A percentile compares a stretch with the other conserved stretches of the same genome.
Evolutionary conservation across 139 green algal genomes (phyloP).

Genomic region (Chloropicon primus): DNA sequence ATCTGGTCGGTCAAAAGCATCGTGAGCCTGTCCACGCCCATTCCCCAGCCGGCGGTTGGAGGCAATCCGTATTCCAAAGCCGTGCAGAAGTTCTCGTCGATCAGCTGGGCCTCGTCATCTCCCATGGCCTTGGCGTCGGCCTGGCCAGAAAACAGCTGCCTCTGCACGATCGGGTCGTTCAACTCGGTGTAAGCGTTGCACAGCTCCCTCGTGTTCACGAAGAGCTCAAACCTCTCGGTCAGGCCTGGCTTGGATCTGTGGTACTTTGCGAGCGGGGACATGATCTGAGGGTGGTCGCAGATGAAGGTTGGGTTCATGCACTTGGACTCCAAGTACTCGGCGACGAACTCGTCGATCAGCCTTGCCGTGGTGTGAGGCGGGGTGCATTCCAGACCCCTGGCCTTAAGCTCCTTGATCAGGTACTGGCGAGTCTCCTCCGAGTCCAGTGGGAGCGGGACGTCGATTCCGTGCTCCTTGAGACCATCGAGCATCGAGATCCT

Average conservation of each 20-base stretch:
- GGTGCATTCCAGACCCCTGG: not conserved
- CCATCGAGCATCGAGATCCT: constrained; percentile 3
- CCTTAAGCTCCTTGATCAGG: not conserved
- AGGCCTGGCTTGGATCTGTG: constrained; percentile 37
- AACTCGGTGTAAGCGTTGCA: constrained; percentile 99
- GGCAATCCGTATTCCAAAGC: constrained; percentile 95
- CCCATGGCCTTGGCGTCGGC: constrained; percentile 39
- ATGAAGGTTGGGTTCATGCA: constrained; percentile 95
- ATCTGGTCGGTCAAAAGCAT: constrained; percentile 93
- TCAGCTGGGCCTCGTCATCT: constrained; percentile 96
- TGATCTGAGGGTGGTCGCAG: constrained; percentile 97
- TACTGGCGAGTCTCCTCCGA: not conserved
- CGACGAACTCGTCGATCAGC: constrained; percentile 97
- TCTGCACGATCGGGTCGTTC: constrained; percentile 94
- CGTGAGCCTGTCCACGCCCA: constrained; percentile 93
- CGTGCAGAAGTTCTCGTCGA: constrained; percentile 94
- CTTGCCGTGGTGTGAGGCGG: constrained; percentile 67
- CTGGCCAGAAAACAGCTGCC: constrained; percentile 89
- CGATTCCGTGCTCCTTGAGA: constrained; percentile 48
- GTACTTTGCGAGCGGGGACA: constrained; percentile 96
- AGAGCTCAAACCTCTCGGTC: constrained; percentile 99
- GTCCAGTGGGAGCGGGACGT: constrained; percentile 50
- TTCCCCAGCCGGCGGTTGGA: constrained; percentile 92
- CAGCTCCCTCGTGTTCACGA: constrained; percentile 93
- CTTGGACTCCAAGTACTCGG: constrained; percentile 88